Percentiles rank a stretch among this genome's conserved stretches.
Conservation (phyloP, 805 yeast species). For the Yamadazyma paraphyllophila region DNA sequence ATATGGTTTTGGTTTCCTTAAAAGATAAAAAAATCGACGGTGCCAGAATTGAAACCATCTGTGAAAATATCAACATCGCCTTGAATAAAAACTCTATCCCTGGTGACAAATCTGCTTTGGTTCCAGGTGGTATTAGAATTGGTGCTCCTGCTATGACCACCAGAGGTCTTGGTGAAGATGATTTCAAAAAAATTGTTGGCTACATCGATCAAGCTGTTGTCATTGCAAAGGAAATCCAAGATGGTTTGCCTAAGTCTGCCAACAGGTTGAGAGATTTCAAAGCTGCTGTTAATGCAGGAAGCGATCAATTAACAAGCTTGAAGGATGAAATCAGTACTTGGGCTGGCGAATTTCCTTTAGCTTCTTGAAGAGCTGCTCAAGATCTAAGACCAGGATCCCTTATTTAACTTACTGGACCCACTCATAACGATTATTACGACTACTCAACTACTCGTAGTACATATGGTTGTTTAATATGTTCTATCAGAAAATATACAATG, state of each 20-base stretch:
- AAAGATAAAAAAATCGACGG: constrained; percentile 85
- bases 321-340: constrained; percentile 81
- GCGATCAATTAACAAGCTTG: constrained; percentile 56
- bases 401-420: constrained; percentile 4
- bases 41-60: constrained; percentile 88
- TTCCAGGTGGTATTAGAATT: constrained; percentile 94
- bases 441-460: constrained; percentile 12
- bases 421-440: constrained; percentile 10
- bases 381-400: background rate
- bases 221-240: constrained; percentile 74
- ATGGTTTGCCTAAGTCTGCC: constrained; percentile 82
- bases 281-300: constrained; percentile 70
- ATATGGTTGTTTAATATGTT: constrained; percentile 5
- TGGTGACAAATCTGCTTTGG: constrained; percentile 92
- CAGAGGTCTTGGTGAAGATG: constrained; percentile 79
- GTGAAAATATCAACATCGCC: constrained; percentile 89
- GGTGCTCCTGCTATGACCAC: constrained; percentile 99
- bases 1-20: constrained; percentile 81
- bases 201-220: constrained; percentile 79
- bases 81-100: constrained; percentile 96
- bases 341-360: constrained; percentile 83
- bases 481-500: background rate
- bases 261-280: constrained; percentile 96
- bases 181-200: constrained; percentile 75
- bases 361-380: constrained; percentile 13